phyloP scores from a whole-genome alignment of 2,329 filamentous ascomycete species.

The Fusarium cicatricum region DNA sequence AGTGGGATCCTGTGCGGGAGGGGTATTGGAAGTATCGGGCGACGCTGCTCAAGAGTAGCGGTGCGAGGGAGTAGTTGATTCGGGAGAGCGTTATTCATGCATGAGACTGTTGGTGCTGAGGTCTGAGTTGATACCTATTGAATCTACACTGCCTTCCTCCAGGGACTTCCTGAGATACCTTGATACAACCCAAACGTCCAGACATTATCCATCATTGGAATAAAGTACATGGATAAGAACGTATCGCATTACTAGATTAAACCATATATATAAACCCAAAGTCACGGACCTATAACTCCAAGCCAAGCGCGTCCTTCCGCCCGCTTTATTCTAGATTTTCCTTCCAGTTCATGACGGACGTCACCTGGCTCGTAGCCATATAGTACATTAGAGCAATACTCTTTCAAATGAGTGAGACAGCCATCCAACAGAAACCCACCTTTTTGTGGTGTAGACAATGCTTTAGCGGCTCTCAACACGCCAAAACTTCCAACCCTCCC shows the following conservation, averaged over 20 bases:
- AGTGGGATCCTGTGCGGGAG: constrained; percentile 89
- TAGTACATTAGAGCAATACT: constrained; percentile 30
- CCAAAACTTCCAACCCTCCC: constrained; percentile 91
- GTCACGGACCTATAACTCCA: constrained; percentile 22
- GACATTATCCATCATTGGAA: background rate
- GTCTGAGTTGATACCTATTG: background rate
- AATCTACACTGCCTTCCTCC: background rate
- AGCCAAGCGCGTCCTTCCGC: constrained; percentile 28
- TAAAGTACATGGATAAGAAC: constrained; percentile 20
- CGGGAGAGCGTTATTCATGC: background rate
- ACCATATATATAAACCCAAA: constrained; percentile 36
- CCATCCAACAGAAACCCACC: background rate
- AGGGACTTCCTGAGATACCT: background rate
- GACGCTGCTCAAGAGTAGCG: constrained; percentile 38
- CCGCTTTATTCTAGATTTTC: constrained; percentile 22
- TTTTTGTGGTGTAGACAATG: constrained; percentile 3
- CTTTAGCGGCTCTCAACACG: constrained; percentile 61
- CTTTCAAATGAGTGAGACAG: constrained; percentile 8
- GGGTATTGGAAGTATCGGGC: constrained; percentile 85
- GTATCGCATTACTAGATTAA: constrained; percentile 42
- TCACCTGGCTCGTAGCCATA: constrained; percentile 33
- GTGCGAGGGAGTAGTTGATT: constrained; percentile 11
- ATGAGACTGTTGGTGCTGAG: background rate
- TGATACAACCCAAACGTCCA: background rate
- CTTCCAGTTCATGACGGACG: constrained; percentile 34